Conservation (phyloP, 1,284 basidiomycete species). For the Sparassis latifolia region DNA sequence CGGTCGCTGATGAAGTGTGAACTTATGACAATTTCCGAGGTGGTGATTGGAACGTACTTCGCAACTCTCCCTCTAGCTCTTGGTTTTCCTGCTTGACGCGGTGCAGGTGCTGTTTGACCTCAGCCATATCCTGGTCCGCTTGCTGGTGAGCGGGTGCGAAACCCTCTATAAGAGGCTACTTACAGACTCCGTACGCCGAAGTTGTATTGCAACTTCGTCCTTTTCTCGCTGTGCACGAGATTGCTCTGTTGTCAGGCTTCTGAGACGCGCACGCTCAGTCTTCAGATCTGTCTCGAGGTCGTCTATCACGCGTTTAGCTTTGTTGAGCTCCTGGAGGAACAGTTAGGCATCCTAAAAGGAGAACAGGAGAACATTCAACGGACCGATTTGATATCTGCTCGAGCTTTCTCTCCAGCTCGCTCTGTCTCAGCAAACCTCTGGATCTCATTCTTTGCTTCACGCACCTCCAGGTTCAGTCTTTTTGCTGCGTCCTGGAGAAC, state of each 20-base stretch:
- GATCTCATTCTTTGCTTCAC: constrained; percentile 48
- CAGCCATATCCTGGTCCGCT: constrained; percentile 60
- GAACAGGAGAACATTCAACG: constrained; percentile 12
- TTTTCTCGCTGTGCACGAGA: constrained; percentile 54
- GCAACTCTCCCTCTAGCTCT: constrained; percentile 60
- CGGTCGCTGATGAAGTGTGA: constrained; percentile 35
- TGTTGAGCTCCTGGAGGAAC: constrained; percentile 54
- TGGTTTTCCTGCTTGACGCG: constrained; percentile 63
- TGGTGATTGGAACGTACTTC: constrained; percentile 36
- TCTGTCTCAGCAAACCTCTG: constrained; percentile 46
- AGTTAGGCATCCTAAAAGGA: too few species aligned
- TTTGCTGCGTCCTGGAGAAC: constrained; percentile 62
- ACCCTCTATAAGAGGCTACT: constrained; percentile 13
- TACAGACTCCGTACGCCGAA: constrained; percentile 66
- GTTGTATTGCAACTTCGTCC: constrained; percentile 50
- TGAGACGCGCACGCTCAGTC: constrained; percentile 57
- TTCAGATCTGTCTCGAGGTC: constrained; percentile 66
- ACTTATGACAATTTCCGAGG: background rate
- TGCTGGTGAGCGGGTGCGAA: background rate
- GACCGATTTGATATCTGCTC: constrained; percentile 51
- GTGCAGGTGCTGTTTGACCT: constrained; percentile 61
- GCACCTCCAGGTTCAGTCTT: constrained; percentile 55
- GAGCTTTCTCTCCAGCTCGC: constrained; percentile 38
- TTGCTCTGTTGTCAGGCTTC: constrained; percentile 58
- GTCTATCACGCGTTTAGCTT: constrained; percentile 53